Percentiles rank a stretch among this genome's conserved stretches.
phyloP scores from a whole-genome alignment of 1,139 yeast species.

The Groenewaldozyma auringiensis region DNA sequence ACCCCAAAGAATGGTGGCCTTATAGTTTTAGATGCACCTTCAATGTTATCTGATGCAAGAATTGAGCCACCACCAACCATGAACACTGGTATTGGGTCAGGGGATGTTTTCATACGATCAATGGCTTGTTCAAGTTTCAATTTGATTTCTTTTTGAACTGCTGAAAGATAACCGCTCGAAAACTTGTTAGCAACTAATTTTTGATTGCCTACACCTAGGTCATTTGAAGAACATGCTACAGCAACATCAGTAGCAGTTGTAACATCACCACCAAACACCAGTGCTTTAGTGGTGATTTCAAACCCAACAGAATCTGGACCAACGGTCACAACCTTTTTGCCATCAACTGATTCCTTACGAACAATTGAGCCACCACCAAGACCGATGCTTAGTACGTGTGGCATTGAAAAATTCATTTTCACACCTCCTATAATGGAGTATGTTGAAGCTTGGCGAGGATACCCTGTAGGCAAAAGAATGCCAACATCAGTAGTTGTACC shows the following conservation, averaged over 20 bases:
- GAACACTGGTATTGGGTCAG: slow-evolving; percentile 37
- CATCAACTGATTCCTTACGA: slow-evolving; percentile 16
- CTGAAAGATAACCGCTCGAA: slow-evolving; percentile 8
- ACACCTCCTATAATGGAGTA: slow-evolving; percentile 38
- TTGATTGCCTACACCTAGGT: slow-evolving; percentile 7
- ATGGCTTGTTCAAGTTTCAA: slow-evolving; percentile 31
- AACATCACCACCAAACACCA: slow-evolving; percentile 36
- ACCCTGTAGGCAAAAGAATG: slow-evolving; percentile 34
- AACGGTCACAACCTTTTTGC: slow-evolving; percentile 21
- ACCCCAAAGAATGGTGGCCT: slow-evolving; percentile 37
- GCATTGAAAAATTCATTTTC: slow-evolving; percentile 39
- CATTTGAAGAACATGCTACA: slow-evolving; percentile 17
- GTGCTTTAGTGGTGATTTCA: slow-evolving; percentile 28
- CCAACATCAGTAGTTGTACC: slow-evolving; percentile 43
- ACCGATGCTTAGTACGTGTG: slow-evolving; percentile 39
- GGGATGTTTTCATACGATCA: slow-evolving; percentile 38
- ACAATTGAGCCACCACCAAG: slow-evolving; percentile 42
- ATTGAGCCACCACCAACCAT: slow-evolving; percentile 43
- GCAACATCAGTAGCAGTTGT: slow-evolving; percentile 36
- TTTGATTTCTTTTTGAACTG: slow-evolving; percentile 25
- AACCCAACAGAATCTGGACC: slow-evolving; percentile 41
- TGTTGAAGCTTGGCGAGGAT: slow-evolving; percentile 37
- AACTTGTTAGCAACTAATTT: slow-evolving; percentile 2
- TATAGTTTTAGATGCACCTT: slow-evolving; percentile 37
- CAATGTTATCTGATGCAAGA: slow-evolving; percentile 32